These are phyloP conservation scores for Colletotrichum phormii DNA, from an alignment of 2,329 filamentous ascomycete species.

Conservation along the genomic window DNA sequence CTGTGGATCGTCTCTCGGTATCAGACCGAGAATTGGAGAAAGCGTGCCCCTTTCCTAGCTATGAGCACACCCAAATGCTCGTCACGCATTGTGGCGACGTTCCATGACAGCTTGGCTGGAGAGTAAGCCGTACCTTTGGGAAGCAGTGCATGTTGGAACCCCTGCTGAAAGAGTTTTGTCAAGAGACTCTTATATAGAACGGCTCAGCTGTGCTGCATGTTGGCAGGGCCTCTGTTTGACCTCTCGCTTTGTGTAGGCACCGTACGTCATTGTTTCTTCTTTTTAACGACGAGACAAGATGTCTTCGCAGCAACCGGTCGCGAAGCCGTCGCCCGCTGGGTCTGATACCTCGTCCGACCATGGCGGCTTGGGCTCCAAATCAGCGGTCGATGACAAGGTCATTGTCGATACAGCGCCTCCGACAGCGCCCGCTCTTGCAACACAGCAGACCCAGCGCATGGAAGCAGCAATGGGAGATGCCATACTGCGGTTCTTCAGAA, in stretches of 20 bases:
- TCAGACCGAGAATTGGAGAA: slow-evolving; percentile 19
- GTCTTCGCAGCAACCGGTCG: slow-evolving; percentile 14
- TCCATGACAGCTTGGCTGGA: background rate
- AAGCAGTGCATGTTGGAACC: background rate
- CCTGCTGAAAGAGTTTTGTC: background rate
- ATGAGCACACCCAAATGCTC: background rate
- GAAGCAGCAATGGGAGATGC: slow-evolving; percentile 47
- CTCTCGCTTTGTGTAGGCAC: background rate
- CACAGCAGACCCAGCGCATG: slow-evolving; percentile 43
- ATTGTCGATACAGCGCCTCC: background rate
- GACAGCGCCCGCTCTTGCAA: slow-evolving; percentile 41
- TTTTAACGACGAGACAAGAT: background rate
- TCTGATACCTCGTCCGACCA: slow-evolving; percentile 30
- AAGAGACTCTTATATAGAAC: background rate
- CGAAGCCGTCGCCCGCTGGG: slow-evolving; percentile 12
- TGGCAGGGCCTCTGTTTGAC: background rate
- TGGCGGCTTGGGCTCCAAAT: slow-evolving; percentile 10
- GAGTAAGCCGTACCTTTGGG: background rate
- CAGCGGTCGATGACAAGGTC: background rate
- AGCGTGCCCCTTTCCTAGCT: background rate
- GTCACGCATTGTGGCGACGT: background rate
- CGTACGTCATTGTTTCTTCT: background rate
- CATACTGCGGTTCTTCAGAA: slow-evolving; percentile 46
- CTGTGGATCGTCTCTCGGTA: background rate
- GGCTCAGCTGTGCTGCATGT: background rate